Percentiles rank a stretch among this genome's conserved stretches.
Evolutionary conservation across 805 yeast genomes (phyloP).

Genomic region (Myxozyma udenii): DNA sequence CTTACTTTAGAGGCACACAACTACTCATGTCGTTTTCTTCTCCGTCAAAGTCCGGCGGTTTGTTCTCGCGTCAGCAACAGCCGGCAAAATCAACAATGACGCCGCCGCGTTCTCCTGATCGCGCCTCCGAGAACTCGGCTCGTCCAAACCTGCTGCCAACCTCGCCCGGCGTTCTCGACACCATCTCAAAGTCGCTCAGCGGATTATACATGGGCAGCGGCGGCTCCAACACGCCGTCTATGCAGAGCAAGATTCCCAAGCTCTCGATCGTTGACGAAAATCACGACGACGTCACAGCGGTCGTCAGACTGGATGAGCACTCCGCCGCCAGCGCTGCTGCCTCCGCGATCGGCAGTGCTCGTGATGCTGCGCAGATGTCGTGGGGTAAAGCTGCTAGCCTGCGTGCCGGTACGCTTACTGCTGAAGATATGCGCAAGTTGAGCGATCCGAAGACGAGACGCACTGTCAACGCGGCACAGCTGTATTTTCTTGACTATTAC

Average conservation of each 20-base stretch:
- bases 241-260: not conserved
- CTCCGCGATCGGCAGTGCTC: not conserved
- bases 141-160: not conserved
- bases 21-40: constrained; percentile 12
- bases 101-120: constrained; percentile 10
- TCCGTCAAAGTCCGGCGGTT: not conserved
- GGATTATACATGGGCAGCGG: constrained; percentile 5
- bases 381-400: not conserved
- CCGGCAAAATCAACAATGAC: not conserved
- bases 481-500: constrained; percentile 78
- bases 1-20: too few relatives aligned
- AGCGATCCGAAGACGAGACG: constrained; percentile 75
- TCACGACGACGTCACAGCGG: constrained; percentile 22
- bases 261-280: constrained; percentile 22
- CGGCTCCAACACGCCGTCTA: not conserved
- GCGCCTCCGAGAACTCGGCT: constrained; percentile 9
- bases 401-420: constrained; percentile 3
- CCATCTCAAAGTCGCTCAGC: constrained; percentile 13
- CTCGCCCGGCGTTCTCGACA: constrained; percentile 8
- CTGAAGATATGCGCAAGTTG: constrained; percentile 46
- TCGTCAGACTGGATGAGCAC: constrained; percentile 13
- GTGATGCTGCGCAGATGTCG: not conserved
- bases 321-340: not conserved
- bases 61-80: constrained; percentile 2
- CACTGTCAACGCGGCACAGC: constrained; percentile 82